Evolutionary conservation across 768 basidiomycete genomes (phyloP).

Genomic region (Jaapia argillacea): DNA sequence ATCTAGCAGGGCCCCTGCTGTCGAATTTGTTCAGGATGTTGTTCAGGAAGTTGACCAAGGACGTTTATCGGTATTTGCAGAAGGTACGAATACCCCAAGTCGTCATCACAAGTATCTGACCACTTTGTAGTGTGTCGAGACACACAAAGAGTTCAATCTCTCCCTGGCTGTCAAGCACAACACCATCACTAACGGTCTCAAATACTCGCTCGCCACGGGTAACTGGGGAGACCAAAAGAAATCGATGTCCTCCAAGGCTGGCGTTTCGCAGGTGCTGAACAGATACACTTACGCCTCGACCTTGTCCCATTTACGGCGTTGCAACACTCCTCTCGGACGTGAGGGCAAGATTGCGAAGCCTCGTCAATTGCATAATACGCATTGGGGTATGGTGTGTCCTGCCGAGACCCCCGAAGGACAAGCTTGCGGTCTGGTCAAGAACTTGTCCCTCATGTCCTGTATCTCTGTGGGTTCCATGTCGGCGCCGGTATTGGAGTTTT

Average conservation of each 20-base stretch:
- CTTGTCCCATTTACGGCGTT: conserved; percentile 92
- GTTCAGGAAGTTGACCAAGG: conserved; percentile 92
- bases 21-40: conserved; percentile 98
- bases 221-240: conserved; percentile 99
- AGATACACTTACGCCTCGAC: conserved; percentile 98
- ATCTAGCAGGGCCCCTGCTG: conserved; percentile 89
- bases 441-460: conserved; percentile 93
- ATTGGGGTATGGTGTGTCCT: conserved; percentile 99
- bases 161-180: conserved; percentile 89
- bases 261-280: conserved; percentile 97
- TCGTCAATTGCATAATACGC: conserved; percentile 97
- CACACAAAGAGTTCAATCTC: conserved; percentile 90
- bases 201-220: conserved; percentile 95
- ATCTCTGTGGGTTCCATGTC: conserved; percentile 97
- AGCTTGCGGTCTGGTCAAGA: conserved; percentile 98
- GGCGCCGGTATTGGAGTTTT: conserved; percentile 93
- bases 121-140: conserved; percentile 77
- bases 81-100: too few relatives aligned
- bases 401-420: conserved; percentile 99
- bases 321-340: conserved; percentile 95
- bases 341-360: conserved; percentile 99
- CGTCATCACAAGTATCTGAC: too few relatives aligned
- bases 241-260: conserved; percentile 94
- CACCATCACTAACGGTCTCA: conserved; percentile 96
- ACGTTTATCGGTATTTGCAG: conserved; percentile 94